Evolutionary conservation across 1,284 basidiomycete genomes (phyloP), one percentile per base, ranked within the genome.

Genomic region (Xanthoconium separans): DNA sequence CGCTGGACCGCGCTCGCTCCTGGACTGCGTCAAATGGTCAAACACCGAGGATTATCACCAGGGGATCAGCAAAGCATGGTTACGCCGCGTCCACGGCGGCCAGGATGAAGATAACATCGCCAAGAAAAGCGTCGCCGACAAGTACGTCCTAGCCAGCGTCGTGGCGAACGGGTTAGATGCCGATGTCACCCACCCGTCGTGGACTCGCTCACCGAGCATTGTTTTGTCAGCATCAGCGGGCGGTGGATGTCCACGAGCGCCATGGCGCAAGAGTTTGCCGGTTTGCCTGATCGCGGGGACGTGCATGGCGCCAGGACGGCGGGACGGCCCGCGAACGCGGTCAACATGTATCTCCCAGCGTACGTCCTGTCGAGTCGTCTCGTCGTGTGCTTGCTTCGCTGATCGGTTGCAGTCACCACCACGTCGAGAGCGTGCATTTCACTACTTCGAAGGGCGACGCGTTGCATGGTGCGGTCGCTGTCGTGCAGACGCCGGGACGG

Each of bases 401-500:
- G 47, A 64, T 37, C 30, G 86, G 47, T n/a, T 18, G 37, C 18
- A 39, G 37, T 18, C 84, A 87, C 52, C 87, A 90, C 64, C 81
- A 86, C 60, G 75, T 90, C n/a, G 88, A 90, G 64, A 87, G 86
- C 61, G 65, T 88, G 5, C 85, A 89, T 65, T 83, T 89, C 60
- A 74, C 73, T 1, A 72, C 77, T 0, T 52, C 73, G 0, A 62
- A 68, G 16, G 71, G 75, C 4, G 60, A 62, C 15, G 59, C 70
- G 6, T 67, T 90, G n/a, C 87, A 89, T 60, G 65, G 71, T 8
- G 85, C 82, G 1, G 59, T 90, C 6, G 88, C 87, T 1, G 70
- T 79, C 15, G 77, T 89, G 7, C 87, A 87, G 62, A 90, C 87
- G 0, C 80, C 81, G 6, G 73, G 71, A 36, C 70, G 87, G 54